These are phyloP conservation scores for Ceraceosorus guamensis DNA, from an alignment of 1,284 basidiomycete genomes.

Conservation along the genomic window DNA sequence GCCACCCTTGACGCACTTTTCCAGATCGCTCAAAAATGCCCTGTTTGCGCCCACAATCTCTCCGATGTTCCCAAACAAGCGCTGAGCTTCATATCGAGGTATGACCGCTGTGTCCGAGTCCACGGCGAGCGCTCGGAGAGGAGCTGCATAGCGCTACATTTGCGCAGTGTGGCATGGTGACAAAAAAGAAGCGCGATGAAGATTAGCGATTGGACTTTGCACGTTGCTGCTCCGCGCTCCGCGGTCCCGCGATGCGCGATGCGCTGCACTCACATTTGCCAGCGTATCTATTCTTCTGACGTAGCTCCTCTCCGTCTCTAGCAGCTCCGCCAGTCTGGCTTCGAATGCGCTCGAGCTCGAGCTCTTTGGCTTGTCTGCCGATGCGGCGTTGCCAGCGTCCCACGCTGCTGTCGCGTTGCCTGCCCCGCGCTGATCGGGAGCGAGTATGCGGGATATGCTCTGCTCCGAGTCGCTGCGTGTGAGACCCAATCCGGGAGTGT, in stretches of 20 bases:
- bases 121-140: conserved; percentile 73
- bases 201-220: too few species aligned
- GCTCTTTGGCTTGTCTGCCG: too few species aligned
- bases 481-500: too few species aligned
- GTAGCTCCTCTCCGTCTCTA: conserved; percentile 46
- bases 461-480: too few species aligned
- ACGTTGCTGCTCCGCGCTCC: conserved; percentile 13
- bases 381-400: too few species aligned
- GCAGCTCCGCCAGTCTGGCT: conserved; percentile 33
- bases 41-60: conserved; percentile 77
- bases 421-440: too few species aligned
- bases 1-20: conserved; percentile 51
- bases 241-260: too few species aligned
- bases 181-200: too few species aligned
- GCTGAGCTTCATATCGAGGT: conserved; percentile 80
- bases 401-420: conserved; percentile 9
- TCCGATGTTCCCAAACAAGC: conserved; percentile 87
- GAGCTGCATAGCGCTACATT: conserved; percentile 76
- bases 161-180: too few species aligned
- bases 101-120: conserved; percentile 78
- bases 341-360: too few species aligned
- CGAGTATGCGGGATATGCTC: too few species aligned
- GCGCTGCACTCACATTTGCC: not conserved
- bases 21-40: conserved; percentile 74
- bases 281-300: conserved; percentile 40